Evolutionary conservation across 1,284 basidiomycete species (phyloP).

Genomic region (Polyporus tsugae): DNA sequence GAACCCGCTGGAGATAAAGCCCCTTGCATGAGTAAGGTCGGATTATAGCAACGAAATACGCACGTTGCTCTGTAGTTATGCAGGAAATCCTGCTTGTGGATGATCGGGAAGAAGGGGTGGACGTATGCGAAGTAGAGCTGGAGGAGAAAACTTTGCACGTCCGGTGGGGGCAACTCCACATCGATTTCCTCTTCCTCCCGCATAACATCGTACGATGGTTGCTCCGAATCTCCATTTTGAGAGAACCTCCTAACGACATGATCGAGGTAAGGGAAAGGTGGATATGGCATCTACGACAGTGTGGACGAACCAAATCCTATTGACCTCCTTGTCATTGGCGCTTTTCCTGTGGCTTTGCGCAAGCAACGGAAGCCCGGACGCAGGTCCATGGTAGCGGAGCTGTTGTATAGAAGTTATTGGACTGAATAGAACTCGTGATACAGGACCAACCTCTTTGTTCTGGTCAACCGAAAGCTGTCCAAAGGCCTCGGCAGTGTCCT

Average conservation of each 20-base stretch:
- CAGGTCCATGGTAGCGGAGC: conserved; percentile 80
- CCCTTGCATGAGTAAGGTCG: not conserved
- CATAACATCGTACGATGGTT: conserved; percentile 40
- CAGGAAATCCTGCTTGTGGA: conserved; percentile 78
- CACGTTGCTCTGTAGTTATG: conserved; percentile 68
- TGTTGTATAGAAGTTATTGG: conserved; percentile 36
- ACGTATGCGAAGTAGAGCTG: conserved; percentile 83
- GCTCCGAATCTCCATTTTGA: conserved; percentile 62
- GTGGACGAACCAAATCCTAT: conserved; percentile 72
- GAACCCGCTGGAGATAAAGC: conserved; percentile 14
- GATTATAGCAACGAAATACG: conserved; percentile 27
- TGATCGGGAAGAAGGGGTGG: conserved; percentile 80
- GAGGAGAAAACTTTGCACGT: conserved; percentile 72
- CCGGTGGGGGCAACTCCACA: conserved; percentile 61
- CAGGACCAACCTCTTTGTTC: conserved; percentile 68
- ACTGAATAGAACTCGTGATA: not conserved
- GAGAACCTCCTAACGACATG: conserved; percentile 60
- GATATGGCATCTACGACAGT: no score
- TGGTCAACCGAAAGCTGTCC: conserved; percentile 87
- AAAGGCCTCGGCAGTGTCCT: conserved; percentile 66
- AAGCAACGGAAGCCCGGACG: conserved; percentile 81
- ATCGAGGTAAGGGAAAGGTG: not conserved
- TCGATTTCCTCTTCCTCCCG: conserved; percentile 51
- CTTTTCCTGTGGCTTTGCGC: conserved; percentile 70
- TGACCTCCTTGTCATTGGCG: conserved; percentile 61